phyloP scores from a whole-genome alignment of 2,329 filamentous ascomycete genomes.

The Cadophora sp. region DNA sequence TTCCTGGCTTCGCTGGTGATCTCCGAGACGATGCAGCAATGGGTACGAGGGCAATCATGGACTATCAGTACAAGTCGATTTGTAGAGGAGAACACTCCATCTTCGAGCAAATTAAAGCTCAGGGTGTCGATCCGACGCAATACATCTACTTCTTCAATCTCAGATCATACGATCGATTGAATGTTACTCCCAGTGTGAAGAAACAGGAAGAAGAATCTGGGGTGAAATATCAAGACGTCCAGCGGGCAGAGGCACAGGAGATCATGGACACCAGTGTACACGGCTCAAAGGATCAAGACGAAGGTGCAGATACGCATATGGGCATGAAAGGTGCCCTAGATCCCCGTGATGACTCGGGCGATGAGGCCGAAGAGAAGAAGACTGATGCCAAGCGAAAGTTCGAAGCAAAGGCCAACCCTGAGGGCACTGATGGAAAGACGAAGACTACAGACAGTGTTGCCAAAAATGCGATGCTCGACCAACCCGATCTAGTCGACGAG shows the following conservation, averaged over 20 bases:
- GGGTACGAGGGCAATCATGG: constrained; percentile 92
- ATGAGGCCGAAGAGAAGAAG: constrained; percentile 49
- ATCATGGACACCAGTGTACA: constrained; percentile 81
- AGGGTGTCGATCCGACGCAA: constrained; percentile 78
- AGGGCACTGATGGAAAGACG: constrained; percentile 41
- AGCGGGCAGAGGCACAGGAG: constrained; percentile 87
- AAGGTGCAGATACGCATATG: constrained; percentile 55
- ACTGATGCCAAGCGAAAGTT: constrained; percentile 59
- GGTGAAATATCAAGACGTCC: constrained; percentile 83
- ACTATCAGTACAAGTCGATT: constrained; percentile 98
- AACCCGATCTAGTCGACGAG: constrained; percentile 70
- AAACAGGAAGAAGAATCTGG: constrained; percentile 82
- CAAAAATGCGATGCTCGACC: constrained; percentile 80
- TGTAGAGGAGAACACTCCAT: constrained; percentile 92
- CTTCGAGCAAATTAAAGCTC: constrained; percentile 74
- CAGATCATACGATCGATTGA: constrained; percentile 89
- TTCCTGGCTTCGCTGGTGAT: constrained; percentile 94
- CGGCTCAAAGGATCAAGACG: constrained; percentile 55
- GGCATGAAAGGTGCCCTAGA: constrained; percentile 47
- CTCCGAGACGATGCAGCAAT: constrained; percentile 81
- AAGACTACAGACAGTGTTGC: constrained; percentile 60
- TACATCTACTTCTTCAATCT: constrained; percentile 96
- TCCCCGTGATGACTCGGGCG: constrained; percentile 43
- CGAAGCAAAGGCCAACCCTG: constrained; percentile 53
- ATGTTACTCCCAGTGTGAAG: constrained; percentile 76